phyloP scores from a whole-genome alignment of 1,139 yeast species.

The Scheffersomyces insectosa region DNA sequence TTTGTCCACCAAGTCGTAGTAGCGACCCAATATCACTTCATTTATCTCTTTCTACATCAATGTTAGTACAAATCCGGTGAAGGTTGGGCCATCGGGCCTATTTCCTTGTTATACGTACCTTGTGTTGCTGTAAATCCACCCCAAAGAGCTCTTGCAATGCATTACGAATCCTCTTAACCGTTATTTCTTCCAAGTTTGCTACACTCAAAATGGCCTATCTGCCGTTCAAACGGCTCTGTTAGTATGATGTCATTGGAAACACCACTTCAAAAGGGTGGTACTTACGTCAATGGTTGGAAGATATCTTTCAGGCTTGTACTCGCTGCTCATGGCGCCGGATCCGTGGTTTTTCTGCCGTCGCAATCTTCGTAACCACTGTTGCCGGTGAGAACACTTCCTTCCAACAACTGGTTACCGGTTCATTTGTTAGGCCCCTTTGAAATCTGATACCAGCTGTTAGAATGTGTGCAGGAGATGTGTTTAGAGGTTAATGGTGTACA shows the following conservation, averaged over 20 bases:
- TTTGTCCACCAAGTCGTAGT: conserved; percentile 47
- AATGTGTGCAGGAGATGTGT: no score
- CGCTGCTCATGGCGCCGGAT: conserved; percentile 12
- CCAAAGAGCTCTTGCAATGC: conserved; percentile 71
- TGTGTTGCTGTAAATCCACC: conserved; percentile 52
- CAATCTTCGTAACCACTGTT: no score
- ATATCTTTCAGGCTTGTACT: conserved; percentile 35
- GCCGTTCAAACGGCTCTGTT: conserved; percentile 14
- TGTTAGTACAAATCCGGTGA: conserved; percentile 13
- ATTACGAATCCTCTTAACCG: conserved; percentile 69
- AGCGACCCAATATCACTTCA: conserved; percentile 60
- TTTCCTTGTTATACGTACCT: conserved; percentile 29
- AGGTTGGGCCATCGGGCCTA: neutral
- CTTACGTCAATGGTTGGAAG: conserved; percentile 72
- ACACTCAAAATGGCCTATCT: conserved; percentile 67
- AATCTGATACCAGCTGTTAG: no score
- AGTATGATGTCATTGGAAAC: conserved; percentile 14
- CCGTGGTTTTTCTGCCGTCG: no score
- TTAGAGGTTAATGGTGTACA: no score
- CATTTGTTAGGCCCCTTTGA: no score
- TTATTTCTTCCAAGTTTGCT: conserved; percentile 70
- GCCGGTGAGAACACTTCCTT: no score
- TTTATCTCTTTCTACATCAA: conserved; percentile 51
- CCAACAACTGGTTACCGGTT: no score
- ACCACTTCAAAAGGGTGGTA: conserved; percentile 7